A percentile compares a stretch with the other conserved stretches of the same genome.
These are phyloP conservation scores for Epichloe brachyelytri DNA, from an alignment of 2,329 filamentous ascomycete genomes.

Conservation along the genomic window DNA sequence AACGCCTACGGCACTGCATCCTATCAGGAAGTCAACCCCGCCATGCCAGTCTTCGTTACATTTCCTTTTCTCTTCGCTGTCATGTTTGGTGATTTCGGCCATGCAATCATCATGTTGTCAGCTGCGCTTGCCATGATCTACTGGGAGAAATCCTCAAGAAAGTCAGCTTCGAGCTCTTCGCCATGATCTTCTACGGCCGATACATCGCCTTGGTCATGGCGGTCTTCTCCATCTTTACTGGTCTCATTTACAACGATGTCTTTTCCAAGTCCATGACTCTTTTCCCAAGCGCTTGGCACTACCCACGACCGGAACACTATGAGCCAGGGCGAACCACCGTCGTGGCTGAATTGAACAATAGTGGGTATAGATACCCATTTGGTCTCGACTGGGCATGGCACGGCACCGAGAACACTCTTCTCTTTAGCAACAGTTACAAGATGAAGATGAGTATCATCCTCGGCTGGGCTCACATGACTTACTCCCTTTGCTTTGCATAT, in stretches of 20 bases:
- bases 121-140: conserved; percentile 89
- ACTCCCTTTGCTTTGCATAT: conserved; percentile 84
- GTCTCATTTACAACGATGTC: conserved; percentile 92
- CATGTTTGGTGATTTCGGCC: conserved; percentile 98
- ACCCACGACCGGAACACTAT: conserved; percentile 53
- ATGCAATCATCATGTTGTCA: conserved; percentile 77
- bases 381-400: conserved; percentile 96
- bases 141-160: conserved; percentile 92
- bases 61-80: conserved; percentile 99
- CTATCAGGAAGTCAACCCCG: conserved; percentile 94
- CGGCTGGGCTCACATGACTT: conserved; percentile 98
- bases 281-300: conserved; percentile 85
- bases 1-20: conserved; percentile 97
- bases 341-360: conserved; percentile 49
- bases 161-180: conserved; percentile 82
- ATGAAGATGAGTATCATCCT: conserved; percentile 99
- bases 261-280: conserved; percentile 89
- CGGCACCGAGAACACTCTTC: conserved; percentile 81
- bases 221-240: conserved; percentile 91
- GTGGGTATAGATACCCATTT: conserved; percentile 82
- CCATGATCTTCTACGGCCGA: conserved; percentile 97
- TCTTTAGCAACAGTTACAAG: conserved; percentile 98
- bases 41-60: conserved; percentile 86
- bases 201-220: conserved; percentile 99
- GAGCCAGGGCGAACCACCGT: conserved; percentile 50